Base-by-base conservation (phyloP, 805 yeast species). In the Zygosaccharomyces bailii region DNA sequence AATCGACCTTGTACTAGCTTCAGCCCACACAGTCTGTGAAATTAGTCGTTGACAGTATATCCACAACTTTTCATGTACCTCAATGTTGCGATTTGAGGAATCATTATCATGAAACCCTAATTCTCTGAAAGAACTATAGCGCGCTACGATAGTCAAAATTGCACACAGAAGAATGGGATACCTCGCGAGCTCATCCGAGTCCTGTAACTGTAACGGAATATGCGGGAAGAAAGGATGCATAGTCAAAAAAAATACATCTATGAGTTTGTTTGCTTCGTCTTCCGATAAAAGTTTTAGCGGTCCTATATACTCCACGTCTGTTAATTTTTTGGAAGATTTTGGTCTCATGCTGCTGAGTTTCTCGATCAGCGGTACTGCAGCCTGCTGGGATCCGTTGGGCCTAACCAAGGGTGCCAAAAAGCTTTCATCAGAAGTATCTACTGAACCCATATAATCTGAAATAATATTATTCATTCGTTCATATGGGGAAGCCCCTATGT, bases 181-280 rank as follows among this genome's bases (percentile, higher is more conserved):
- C 3, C 82, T 82, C 0, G 89, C 82, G 25, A 90, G 66, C 5
- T 75, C 78, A 34, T 77, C 75, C 0, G 86, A 77, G 43, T 78
- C 73, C 39, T 82, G 90, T 31, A 89, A 60, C 50, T 84, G 86
- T 23, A 72, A 69, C 0, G 96, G 96, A 31, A 91, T 74, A 59
- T 82, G 86, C 1, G 97, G 97, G 66, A 85, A 90, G 62, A 80
- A 90, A 2, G 96, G 96, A 63, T 87, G 95, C 80, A 90, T 76
- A 2, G 88, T 78, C 3, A 78, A 63, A 60, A 86, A 86, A 63
- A 86, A 90, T 42, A 80, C 60, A 30, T 73, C 70, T 19, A 85
- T 75, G 24, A 82, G 63, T 39, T 65, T 66, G 36, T 69, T 74
- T 2, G 90, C 87, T 56, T 83, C 87, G 0, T 55, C 60, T 50